Conservation (phyloP, 371 early-diverging fungal genomes). For the Mortierella sp. region DNA sequence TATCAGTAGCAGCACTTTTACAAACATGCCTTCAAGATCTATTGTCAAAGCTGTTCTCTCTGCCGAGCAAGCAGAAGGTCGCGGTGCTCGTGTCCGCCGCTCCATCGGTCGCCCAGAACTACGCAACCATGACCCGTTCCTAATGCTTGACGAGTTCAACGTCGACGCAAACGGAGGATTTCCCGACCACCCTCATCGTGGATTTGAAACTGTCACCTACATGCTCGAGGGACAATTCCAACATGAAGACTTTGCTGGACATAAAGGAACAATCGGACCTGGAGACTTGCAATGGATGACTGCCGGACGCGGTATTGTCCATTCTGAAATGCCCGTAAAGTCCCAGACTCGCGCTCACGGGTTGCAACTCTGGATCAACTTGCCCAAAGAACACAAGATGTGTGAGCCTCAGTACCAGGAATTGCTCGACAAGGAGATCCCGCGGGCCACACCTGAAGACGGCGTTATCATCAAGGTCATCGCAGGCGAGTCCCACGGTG, state of each 20-base stretch:
- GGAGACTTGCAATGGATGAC: slow-evolving; percentile 80
- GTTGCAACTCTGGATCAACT: slow-evolving; percentile 81
- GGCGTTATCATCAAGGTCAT: slow-evolving; percentile 79
- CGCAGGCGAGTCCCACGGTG: slow-evolving; percentile 79
- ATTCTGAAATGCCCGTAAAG: slow-evolving; percentile 74
- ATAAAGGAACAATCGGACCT: slow-evolving; percentile 78
- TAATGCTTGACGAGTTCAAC: slow-evolving; percentile 88
- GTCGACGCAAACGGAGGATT: slow-evolving; percentile 70
- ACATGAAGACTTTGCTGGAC: slow-evolving; percentile 89
- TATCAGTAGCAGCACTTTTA: not conserved
- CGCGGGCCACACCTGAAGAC: slow-evolving; percentile 62
- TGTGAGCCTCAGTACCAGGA: slow-evolving; percentile 79
- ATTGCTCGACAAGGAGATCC: slow-evolving; percentile 63
- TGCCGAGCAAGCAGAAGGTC: slow-evolving; percentile 43
- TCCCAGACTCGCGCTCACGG: slow-evolving; percentile 64
- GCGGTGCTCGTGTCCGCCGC: slow-evolving; percentile 71
- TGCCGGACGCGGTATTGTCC: slow-evolving; percentile 75
- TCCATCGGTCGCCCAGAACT: slow-evolving; percentile 75
- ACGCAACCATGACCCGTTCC: slow-evolving; percentile 85
- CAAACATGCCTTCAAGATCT: slow-evolving; percentile 17
- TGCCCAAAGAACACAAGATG: slow-evolving; percentile 77
- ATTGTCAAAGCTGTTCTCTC: slow-evolving; percentile 26
- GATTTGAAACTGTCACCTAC: slow-evolving; percentile 49
- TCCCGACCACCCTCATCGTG: slow-evolving; percentile 79
- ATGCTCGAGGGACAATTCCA: slow-evolving; percentile 80